Evolutionary conservation across 2,329 filamentous ascomycete genomes (phyloP).

Genomic region (Torrubiella hemipterigena): DNA sequence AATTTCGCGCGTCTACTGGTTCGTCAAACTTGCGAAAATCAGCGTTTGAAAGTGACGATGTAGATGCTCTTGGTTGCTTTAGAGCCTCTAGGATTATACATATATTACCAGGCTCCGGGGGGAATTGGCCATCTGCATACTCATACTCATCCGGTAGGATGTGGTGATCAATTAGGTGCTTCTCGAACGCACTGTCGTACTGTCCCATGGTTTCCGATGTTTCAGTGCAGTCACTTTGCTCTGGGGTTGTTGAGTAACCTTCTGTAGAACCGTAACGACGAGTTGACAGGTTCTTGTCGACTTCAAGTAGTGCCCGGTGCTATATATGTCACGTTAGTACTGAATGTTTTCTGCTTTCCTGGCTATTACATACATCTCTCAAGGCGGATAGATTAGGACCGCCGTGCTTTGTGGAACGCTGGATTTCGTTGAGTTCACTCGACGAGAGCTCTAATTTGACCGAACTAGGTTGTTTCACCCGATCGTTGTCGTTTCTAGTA

Average conservation of each 20-base stretch:
- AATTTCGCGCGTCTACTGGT: conserved; percentile 17
- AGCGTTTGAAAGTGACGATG: conserved; percentile 19
- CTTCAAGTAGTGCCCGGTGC: too few species aligned
- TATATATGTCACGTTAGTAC: neutral
- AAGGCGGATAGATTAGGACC: neutral
- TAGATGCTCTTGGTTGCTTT: conserved; percentile 11
- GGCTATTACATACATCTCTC: neutral
- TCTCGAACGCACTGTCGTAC: conserved; percentile 6
- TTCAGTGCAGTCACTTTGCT: neutral
- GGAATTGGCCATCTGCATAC: neutral
- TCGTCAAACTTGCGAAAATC: conserved; percentile 17
- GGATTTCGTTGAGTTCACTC: neutral
- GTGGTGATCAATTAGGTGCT: conserved; percentile 6
- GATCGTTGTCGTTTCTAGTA: neutral
- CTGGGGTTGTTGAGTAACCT: too few species aligned
- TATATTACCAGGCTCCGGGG: conserved; percentile 5
- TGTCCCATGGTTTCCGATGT: conserved; percentile 2
- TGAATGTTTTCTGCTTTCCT: too few species aligned
- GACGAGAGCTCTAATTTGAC: too few species aligned
- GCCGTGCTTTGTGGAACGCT: neutral
- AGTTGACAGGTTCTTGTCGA: neutral
- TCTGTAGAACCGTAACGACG: too few species aligned
- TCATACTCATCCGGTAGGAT: conserved; percentile 4
- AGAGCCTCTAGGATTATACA: conserved; percentile 2
- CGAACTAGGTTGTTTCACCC: too few species aligned